phyloP scores from a whole-genome alignment of 495 filamentous ascomycete species.

The Neurospora hispaniola region DNA sequence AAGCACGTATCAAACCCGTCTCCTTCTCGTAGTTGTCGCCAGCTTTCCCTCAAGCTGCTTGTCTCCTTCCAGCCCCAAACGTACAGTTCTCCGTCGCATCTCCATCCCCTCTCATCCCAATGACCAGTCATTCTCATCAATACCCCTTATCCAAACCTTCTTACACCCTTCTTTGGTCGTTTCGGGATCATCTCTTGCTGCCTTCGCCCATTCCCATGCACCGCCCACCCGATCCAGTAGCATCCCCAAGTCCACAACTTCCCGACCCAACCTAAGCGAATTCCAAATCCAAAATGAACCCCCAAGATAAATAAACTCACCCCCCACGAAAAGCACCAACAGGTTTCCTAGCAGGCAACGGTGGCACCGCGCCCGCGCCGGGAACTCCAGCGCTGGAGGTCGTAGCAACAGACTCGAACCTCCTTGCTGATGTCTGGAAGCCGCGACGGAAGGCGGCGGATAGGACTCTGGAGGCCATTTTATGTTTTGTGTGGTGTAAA shows the following conservation, averaged over 20 bases:
- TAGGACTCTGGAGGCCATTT: constrained; percentile 40
- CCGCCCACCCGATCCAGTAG: too few species aligned
- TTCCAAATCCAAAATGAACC: too few species aligned
- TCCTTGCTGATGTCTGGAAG: constrained; percentile 39
- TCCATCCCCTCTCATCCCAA: too few species aligned
- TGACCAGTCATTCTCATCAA: neutral
- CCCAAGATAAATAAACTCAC: constrained; percentile 42
- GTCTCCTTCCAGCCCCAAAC: too few species aligned
- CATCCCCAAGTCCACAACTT: too few species aligned
- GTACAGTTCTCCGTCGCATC: too few species aligned
- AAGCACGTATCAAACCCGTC: too few species aligned
- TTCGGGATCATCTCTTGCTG: too few species aligned
- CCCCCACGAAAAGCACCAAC: constrained; percentile 89
- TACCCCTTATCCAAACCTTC: too few species aligned
- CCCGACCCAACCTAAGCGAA: too few species aligned
- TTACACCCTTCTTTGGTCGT: too few species aligned
- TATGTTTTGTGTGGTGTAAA: neutral
- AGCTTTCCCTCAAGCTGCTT: neutral
- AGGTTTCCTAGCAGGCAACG: constrained; percentile 64
- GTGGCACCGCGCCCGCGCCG: constrained; percentile 11
- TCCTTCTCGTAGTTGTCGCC: neutral
- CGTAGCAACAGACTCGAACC: constrained; percentile 22
- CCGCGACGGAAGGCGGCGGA: constrained; percentile 19
- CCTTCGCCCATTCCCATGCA: too few species aligned
- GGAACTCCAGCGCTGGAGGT: neutral